Conservation (phyloP, 2,329 filamentous ascomycete genomes). For the Phyllosticta capitalensis region DNA sequence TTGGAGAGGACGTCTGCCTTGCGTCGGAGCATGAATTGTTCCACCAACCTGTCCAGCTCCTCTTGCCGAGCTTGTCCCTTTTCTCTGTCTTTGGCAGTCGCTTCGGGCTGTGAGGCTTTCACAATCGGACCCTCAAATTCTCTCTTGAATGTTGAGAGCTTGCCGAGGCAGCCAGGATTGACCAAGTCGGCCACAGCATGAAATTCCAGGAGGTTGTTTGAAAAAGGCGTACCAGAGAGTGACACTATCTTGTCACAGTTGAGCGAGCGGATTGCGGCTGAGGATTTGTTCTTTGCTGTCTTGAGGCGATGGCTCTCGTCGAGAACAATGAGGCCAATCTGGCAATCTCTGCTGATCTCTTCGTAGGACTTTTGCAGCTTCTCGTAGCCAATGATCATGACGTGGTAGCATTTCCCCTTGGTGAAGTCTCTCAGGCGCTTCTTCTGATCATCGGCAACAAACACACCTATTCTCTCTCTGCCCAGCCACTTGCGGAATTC, state of each 20-base stretch:
- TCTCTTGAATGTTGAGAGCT: conserved; percentile 52
- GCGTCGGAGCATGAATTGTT: conserved; percentile 55
- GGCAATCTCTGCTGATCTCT: conserved; percentile 51
- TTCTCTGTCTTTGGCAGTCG: conserved; percentile 51
- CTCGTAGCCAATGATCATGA: conserved; percentile 68
- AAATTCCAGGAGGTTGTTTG: conserved; percentile 60
- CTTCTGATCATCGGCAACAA: conserved; percentile 51
- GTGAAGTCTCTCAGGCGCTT: conserved; percentile 59
- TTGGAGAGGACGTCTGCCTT: conserved; percentile 57
- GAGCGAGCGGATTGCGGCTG: conserved; percentile 54
- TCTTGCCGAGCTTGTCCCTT: conserved; percentile 53
- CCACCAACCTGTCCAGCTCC: conserved; percentile 51
- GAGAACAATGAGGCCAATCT: conserved; percentile 61
- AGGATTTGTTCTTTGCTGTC: conserved; percentile 59
- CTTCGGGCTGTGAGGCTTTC: conserved; percentile 54
- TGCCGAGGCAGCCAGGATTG: conserved; percentile 55
- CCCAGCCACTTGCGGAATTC: conserved; percentile 69
- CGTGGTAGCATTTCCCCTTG: conserved; percentile 55
- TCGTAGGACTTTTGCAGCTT: conserved; percentile 57
- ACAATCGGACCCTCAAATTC: conserved; percentile 58
- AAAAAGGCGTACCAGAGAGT: conserved; percentile 57
- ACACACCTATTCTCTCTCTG: conserved; percentile 59
- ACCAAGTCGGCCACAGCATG: conserved; percentile 60
- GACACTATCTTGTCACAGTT: conserved; percentile 54
- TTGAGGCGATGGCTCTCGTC: conserved; percentile 61